phyloP scores from a whole-genome alignment of 2,329 filamentous ascomycete genomes.

The Fusarium sterilihyphosum region DNA sequence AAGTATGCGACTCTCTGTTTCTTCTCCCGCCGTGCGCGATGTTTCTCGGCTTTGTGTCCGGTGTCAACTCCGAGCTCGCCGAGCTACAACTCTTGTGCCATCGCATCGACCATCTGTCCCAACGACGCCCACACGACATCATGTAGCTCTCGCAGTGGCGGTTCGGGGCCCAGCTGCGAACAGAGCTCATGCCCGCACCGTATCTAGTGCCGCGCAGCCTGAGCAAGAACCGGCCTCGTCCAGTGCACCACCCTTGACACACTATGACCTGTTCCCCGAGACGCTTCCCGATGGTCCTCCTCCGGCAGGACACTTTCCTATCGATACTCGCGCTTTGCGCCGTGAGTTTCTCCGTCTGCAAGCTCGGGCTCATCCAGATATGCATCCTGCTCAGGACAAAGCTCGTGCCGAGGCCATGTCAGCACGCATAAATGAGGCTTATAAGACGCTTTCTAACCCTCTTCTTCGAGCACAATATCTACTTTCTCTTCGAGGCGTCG shows the following conservation, averaged over 20 bases:
- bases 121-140: slow-evolving; percentile 4
- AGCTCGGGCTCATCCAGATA: slow-evolving; percentile 78
- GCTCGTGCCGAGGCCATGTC: slow-evolving; percentile 78
- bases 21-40: slow-evolving; percentile 41
- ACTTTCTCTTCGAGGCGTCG: slow-evolving; percentile 76
- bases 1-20: slow-evolving; percentile 42
- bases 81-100: slow-evolving; percentile 36
- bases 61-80: slow-evolving; percentile 46
- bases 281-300: slow-evolving; percentile 83
- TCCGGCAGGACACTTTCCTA: slow-evolving; percentile 77
- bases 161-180: background rate
- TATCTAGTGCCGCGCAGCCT: slow-evolving; percentile 23
- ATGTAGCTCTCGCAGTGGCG: slow-evolving; percentile 1
- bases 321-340: slow-evolving; percentile 76
- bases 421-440: slow-evolving; percentile 89
- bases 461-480: slow-evolving; percentile 90
- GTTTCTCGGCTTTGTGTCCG: slow-evolving; percentile 48
- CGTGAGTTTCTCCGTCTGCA: slow-evolving; percentile 90
- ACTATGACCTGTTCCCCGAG: slow-evolving; percentile 89
- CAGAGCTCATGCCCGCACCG: slow-evolving; percentile 15
- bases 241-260: slow-evolving; percentile 55
- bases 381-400: slow-evolving; percentile 65
- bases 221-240: slow-evolving; percentile 7
- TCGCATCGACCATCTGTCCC: slow-evolving; percentile 23
- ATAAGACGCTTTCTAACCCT: slow-evolving; percentile 83